Percentiles rank a stretch among this genome's conserved stretches.
phyloP scores from a whole-genome alignment of 495 filamentous ascomycete genomes.

The Lasiosphaeria miniovina region DNA sequence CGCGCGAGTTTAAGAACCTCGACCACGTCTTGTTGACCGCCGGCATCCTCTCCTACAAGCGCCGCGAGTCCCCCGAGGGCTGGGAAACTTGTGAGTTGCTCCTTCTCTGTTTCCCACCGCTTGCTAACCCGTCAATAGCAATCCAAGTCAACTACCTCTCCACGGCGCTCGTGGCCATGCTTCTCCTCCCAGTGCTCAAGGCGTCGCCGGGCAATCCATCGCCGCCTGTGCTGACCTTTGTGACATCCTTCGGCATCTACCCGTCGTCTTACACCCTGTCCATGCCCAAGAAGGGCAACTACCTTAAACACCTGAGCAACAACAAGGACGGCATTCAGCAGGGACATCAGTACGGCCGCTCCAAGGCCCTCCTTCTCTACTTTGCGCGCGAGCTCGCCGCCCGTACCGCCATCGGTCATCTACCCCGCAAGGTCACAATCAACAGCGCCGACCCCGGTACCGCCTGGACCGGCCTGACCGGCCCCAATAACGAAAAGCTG shows the following conservation, averaged over 20 bases:
- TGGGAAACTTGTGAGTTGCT: constrained; percentile 23
- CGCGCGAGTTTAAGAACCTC: constrained; percentile 15
- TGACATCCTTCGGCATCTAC: constrained; percentile 26
- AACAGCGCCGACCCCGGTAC: constrained; percentile 25
- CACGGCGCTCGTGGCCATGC: constrained; percentile 36
- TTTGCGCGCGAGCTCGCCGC: constrained; percentile 25
- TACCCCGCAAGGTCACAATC: constrained; percentile 17
- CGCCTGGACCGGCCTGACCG: constrained; percentile 21
- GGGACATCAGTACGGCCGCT: constrained; percentile 26
- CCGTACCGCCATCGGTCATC: constrained; percentile 6
- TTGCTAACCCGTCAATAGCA: constrained; percentile 3
- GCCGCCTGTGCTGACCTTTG: constrained; percentile 25
- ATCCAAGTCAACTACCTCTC: constrained; percentile 32
- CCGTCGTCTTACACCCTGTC: constrained; percentile 21
- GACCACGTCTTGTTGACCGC: constrained; percentile 26
- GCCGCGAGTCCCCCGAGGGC: constrained; percentile 24
- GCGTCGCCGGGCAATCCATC: constrained; percentile 20
- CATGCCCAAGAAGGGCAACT: constrained; percentile 25
- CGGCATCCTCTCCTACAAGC: constrained; percentile 25
- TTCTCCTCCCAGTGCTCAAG: constrained; percentile 39
- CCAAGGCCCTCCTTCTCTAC: constrained; percentile 26
- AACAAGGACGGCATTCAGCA: constrained; percentile 25
- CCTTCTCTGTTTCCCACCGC: background rate
- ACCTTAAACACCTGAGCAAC: constrained; percentile 24
- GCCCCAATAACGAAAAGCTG: constrained; percentile 15